These are phyloP conservation scores for Urochloa ruziziensis DNA, from an alignment of 176 grass and related monocot species.

Conservation along the genomic window DNA sequence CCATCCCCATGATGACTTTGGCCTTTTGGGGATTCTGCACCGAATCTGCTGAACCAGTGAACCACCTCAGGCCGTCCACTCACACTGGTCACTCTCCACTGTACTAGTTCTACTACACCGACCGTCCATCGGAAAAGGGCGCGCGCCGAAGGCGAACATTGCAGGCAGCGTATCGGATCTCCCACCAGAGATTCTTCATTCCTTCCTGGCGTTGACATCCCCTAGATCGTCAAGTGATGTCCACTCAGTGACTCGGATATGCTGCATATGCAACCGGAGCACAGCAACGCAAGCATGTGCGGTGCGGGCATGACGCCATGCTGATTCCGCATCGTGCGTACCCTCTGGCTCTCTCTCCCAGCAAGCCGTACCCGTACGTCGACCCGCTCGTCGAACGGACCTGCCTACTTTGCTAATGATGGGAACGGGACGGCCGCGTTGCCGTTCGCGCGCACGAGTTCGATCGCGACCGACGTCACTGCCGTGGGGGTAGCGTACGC, in stretches of 20 bases:
- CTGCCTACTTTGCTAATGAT: slow-evolving; percentile 18
- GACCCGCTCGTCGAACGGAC: not conserved
- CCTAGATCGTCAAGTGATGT: not conserved
- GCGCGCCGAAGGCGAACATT: not conserved
- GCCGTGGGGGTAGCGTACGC: not conserved
- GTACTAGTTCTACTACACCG: not conserved
- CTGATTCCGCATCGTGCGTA: not conserved
- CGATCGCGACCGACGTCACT: not conserved
- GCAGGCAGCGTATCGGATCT: not conserved
- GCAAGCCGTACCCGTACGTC: slow-evolving; percentile 24
- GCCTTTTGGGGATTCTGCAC: no score
- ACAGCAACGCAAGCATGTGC: not conserved
- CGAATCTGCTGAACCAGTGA: not conserved
- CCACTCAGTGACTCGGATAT: not conserved
- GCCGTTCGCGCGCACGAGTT: not conserved
- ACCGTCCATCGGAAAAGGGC: not conserved
- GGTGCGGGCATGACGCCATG: not conserved
- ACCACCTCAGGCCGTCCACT: not conserved
- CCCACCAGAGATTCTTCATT: not conserved
- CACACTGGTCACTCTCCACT: not conserved
- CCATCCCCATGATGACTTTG: not conserved
- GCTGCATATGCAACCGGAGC: not conserved
- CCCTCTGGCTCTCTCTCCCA: not conserved
- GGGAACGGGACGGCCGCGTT: not conserved
- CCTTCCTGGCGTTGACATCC: slow-evolving; percentile 24